phyloP scores from a whole-genome alignment of 2,329 filamentous ascomycete genomes.

The Trichoderma harzianum region DNA sequence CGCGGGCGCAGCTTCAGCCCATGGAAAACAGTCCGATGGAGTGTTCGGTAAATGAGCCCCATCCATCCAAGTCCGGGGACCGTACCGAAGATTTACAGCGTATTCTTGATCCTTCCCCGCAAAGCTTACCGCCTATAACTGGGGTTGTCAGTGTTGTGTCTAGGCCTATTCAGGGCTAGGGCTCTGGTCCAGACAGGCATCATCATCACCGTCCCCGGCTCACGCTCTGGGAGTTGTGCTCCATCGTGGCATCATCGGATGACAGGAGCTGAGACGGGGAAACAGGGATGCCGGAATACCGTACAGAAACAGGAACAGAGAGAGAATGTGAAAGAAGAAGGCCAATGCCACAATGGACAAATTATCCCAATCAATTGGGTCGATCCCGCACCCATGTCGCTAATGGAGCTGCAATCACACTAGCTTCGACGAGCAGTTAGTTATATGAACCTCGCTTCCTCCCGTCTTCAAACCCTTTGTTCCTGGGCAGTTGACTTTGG shows the following conservation, averaged over 20 bases:
- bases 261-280: neutral
- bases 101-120: neutral
- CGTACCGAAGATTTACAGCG: neutral
- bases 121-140: neutral
- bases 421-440: neutral
- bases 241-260: neutral
- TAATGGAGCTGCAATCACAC: neutral
- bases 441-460: neutral
- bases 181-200: neutral
- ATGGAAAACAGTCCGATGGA: neutral
- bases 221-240: neutral
- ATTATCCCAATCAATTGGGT: neutral
- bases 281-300: neutral
- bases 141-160: neutral
- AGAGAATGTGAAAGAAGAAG: neutral
- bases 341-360: neutral
- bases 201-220: neutral
- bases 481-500: neutral
- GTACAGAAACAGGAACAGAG: neutral
- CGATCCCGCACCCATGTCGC: neutral
- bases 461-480: neutral
- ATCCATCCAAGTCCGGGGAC: neutral
- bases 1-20: neutral
- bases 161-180: neutral
- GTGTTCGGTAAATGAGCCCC: neutral